Evolutionary conservation across 106 monocot species (phyloP).

Genomic region (Dendrobium catenatum): DNA sequence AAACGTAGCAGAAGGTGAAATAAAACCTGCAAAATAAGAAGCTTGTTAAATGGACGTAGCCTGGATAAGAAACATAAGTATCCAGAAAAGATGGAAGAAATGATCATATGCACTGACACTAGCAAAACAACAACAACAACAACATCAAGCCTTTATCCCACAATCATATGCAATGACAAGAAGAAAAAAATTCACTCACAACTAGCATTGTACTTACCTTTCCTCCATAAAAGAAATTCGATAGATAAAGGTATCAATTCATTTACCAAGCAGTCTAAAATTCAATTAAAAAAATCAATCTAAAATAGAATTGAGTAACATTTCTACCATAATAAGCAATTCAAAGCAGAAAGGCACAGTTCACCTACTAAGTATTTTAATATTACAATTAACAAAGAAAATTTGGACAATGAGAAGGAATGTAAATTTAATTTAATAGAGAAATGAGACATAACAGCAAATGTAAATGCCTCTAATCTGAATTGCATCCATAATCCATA

Average conservation of each 20-base stretch:
- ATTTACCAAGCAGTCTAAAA: background rate
- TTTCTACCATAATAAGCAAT: background rate
- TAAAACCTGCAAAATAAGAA: constrained; percentile 1
- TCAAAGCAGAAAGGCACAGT: background rate
- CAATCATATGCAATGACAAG: background rate
- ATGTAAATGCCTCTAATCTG: background rate
- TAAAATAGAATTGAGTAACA: background rate
- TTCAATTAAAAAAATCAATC: background rate
- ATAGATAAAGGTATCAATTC: background rate
- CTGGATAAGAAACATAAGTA: background rate
- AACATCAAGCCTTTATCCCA: no score
- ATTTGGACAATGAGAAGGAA: background rate
- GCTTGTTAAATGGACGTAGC: background rate
- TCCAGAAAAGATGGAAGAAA: background rate
- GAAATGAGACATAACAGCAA: background rate
- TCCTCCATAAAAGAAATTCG: background rate
- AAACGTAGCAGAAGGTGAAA: background rate
- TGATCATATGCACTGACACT: background rate
- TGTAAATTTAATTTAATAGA: background rate
- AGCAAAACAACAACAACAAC: no score
- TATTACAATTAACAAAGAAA: no score
- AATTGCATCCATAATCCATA: background rate
- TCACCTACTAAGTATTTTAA: background rate
- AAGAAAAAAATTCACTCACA: background rate
- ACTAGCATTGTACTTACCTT: background rate